Evolutionary conservation across 495 filamentous ascomycete genomes (phyloP).

Genomic region (Lophiostoma macrostomum): DNA sequence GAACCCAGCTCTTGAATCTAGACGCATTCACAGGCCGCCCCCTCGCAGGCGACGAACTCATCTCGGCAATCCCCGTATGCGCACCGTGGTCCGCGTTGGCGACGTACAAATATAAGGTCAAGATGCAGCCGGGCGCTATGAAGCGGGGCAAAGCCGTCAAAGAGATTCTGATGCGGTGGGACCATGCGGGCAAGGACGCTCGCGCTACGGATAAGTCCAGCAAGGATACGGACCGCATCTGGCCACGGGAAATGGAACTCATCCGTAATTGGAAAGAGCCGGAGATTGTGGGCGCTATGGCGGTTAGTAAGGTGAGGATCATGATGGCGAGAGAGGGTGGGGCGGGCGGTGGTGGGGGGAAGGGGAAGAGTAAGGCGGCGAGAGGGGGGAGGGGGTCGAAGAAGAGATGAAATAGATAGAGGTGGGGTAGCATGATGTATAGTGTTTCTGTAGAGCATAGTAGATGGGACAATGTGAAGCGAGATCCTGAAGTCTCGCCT

Average conservation of each 20-base stretch:
- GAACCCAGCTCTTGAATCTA: conserved; percentile 54
- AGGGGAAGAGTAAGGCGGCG: conserved; percentile 43
- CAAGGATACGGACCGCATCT: conserved; percentile 69
- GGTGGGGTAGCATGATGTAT: background rate
- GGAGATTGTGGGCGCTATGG: conserved; percentile 76
- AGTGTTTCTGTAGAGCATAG: background rate
- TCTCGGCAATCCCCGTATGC: conserved; percentile 85
- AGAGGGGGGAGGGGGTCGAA: conserved; percentile 45
- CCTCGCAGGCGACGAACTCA: conserved; percentile 77
- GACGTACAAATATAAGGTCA: conserved; percentile 82
- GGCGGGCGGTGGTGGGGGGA: conserved; percentile 46
- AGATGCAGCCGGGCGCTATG: conserved; percentile 81
- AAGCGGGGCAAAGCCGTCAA: conserved; percentile 96
- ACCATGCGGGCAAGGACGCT: conserved; percentile 47
- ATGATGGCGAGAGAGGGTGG: conserved; percentile 57
- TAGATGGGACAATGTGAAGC: background rate
- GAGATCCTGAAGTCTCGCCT: too few relatives aligned
- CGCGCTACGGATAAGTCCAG: conserved; percentile 55
- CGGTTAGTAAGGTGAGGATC: conserved; percentile 81
- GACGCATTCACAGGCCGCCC: conserved; percentile 76
- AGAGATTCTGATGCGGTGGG: conserved; percentile 78
- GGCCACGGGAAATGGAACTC: conserved; percentile 77
- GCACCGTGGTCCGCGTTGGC: conserved; percentile 81
- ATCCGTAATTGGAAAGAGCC: conserved; percentile 75
- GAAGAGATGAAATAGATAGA: conserved; percentile 32